Conservation (phyloP, 495 filamentous ascomycete genomes). For the Penicillium angulare region DNA sequence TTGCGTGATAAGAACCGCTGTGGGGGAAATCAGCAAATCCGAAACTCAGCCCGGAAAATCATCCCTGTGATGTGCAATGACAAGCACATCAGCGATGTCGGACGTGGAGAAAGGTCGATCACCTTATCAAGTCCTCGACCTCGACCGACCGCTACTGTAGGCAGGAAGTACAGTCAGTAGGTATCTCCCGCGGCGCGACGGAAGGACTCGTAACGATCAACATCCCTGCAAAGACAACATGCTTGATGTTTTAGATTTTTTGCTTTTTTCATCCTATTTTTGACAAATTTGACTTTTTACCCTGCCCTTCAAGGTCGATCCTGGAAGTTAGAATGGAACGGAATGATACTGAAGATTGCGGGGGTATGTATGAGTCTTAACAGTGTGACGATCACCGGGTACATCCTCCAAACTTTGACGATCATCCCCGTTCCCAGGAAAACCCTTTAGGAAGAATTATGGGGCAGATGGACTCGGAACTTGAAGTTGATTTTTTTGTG, state of each 20-base stretch:
- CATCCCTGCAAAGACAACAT: background rate
- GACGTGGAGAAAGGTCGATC: slow-evolving; percentile 8
- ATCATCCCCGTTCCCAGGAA: slow-evolving; percentile 3
- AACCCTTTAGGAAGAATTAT: no score
- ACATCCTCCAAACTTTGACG: slow-evolving; percentile 7
- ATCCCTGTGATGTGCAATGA: background rate
- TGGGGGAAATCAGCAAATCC: background rate
- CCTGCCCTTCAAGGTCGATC: background rate
- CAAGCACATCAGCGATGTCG: slow-evolving; percentile 8
- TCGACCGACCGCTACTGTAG: background rate
- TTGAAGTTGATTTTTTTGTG: background rate
- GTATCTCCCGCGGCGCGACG: no score
- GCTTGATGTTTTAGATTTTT: background rate
- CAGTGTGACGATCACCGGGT: slow-evolving; percentile 6
- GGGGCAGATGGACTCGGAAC: no score
- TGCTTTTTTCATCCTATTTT: background rate
- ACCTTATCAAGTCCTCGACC: background rate
- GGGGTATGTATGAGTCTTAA: slow-evolving; percentile 6
- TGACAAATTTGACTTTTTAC: background rate
- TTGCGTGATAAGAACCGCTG: background rate
- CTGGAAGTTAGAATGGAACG: no score
- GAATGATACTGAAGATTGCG: slow-evolving; percentile 1
- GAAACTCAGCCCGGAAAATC: background rate
- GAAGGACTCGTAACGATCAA: background rate
- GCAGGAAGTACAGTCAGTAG: no score